Evolutionary conservation across 257 asterid genomes (phyloP).

Genomic region (Nicotiana knightiana): DNA sequence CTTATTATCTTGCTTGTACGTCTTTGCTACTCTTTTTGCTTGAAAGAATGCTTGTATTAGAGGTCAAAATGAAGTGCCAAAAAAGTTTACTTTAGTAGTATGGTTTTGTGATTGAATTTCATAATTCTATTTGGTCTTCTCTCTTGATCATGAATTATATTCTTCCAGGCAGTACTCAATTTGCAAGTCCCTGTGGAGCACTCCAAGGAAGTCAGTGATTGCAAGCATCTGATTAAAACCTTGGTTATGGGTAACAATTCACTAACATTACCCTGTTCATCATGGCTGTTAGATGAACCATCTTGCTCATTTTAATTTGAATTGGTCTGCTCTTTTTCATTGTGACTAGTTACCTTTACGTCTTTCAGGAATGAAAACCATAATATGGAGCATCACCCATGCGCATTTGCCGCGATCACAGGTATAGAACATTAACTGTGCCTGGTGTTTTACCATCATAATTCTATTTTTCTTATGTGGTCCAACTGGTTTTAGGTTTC

Average conservation of each 20-base stretch:
- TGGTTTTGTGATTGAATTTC: not conserved
- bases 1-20: not conserved
- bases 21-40: not conserved
- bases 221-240: constrained; percentile 96
- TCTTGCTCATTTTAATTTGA: constrained; percentile 9
- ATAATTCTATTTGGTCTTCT: not conserved
- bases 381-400: constrained; percentile 97
- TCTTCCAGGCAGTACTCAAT: constrained; percentile 85
- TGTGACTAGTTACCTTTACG: constrained; percentile 8
- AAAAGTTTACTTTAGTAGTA: not conserved
- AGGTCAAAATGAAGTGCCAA: not conserved
- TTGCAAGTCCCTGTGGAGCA: constrained; percentile 79
- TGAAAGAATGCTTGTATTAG: not conserved
- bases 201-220: constrained; percentile 93
- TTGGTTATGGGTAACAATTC: constrained; percentile 81
- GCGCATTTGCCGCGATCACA: constrained; percentile 95
- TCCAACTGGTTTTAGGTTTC: constrained; percentile 56
- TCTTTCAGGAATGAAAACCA: constrained; percentile 92
- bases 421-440: constrained; percentile 36
- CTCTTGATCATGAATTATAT: constrained; percentile 19
- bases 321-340: not conserved
- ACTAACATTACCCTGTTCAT: constrained; percentile 12
- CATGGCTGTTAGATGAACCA: constrained; percentile 2
- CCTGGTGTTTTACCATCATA: not conserved
- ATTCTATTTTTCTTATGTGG: constrained; percentile 16